Evolutionary conservation across 108 stramenopile species (phyloP), one percentile per base, ranked within the genome.

Genomic region (Fragilariopsis cylindrus): DNA sequence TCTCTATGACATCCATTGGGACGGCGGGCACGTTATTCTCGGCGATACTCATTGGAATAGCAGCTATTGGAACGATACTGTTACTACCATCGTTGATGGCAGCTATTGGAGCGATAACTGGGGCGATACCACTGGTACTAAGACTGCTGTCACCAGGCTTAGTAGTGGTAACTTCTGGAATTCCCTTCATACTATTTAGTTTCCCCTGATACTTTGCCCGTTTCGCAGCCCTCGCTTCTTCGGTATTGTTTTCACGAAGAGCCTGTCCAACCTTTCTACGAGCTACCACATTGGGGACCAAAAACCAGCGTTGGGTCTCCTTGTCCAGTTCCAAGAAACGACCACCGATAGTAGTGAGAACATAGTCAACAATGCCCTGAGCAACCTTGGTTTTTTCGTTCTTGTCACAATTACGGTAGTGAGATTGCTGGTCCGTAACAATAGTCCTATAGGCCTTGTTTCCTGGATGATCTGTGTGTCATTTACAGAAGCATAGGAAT

Each of bases 281-380:
- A 1, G 78, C 78, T 46, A 73, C 60, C 3, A 75, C 30, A 40
- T 79, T 79, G 60, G 75, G 82, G 2, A 79, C 75, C 6, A 76
- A 48, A 47, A 70, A 83, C 60, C 74, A 83, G 6, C 65, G 58
- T 15, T 57, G n/a, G 16, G 71, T 71, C 5, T 72, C 82, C 46
- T 65, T 76, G 47, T 77, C 76, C 19, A 75, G 70, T 71, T 83
- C 77, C 45, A 83, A 54, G 65, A 83, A 83, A n/a, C 82, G 63
- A 39, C 78, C 82, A 30, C 74, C 74, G 43, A 50, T 46, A 6
- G 45, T 49, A 4, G 47, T 55, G 11, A 76, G 66, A 21, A 83
- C 60, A 3, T 48, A 49, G 47, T 83, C 82, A 3, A 83, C 82
- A 55, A 83, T 66, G 6, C 45, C 52, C 43, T 76, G 74, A 40